Percentiles rank a stretch among this genome's conserved stretches.
phyloP scores from a whole-genome alignment of 495 filamentous ascomycete species.

The Neurospora pannonica region DNA sequence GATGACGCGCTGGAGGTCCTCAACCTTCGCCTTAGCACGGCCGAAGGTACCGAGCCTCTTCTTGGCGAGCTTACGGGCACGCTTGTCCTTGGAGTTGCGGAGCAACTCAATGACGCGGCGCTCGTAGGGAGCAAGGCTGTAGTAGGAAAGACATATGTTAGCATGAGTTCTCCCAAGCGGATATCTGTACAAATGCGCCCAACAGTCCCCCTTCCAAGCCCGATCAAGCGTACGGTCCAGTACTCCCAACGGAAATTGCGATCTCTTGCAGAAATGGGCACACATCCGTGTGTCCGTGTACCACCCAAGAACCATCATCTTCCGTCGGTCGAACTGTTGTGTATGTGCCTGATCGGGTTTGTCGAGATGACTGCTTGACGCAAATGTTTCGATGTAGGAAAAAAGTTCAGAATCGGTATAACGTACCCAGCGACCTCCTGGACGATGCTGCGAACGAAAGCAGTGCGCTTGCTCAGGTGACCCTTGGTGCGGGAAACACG shows the following conservation, averaged over 20 bases:
- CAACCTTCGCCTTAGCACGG: slow-evolving; percentile 97
- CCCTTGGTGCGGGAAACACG: slow-evolving; percentile 85
- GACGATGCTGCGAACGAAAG: slow-evolving; percentile 83
- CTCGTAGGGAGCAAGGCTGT: slow-evolving; percentile 82
- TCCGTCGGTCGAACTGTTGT: not conserved
- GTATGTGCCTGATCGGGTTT: not conserved
- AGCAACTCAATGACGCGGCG: slow-evolving; percentile 97
- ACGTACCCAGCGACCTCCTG: slow-evolving; percentile 87
- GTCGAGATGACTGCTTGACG: not conserved
- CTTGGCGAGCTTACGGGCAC: slow-evolving; percentile 97
- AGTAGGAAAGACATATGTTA: slow-evolving; percentile 12
- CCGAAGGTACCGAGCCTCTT: slow-evolving; percentile 97
- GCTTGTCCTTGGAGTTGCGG: slow-evolving; percentile 98
- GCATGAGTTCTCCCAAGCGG: not conserved
- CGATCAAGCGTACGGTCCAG: not conserved
- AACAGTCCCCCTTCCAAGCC: not conserved
- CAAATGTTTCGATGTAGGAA: not conserved
- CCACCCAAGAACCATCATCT: not conserved
- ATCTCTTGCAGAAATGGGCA: not conserved
- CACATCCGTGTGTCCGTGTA: not conserved
- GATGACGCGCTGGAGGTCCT: slow-evolving; percentile 94
- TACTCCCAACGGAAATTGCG: not conserved
- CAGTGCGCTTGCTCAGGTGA: slow-evolving; percentile 81
- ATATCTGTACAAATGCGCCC: not conserved
- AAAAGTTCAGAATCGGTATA: not conserved